These are phyloP conservation scores for Thermomyces lanuginosus DNA, from an alignment of 2,329 filamentous ascomycete genomes.

Conservation along the genomic window DNA sequence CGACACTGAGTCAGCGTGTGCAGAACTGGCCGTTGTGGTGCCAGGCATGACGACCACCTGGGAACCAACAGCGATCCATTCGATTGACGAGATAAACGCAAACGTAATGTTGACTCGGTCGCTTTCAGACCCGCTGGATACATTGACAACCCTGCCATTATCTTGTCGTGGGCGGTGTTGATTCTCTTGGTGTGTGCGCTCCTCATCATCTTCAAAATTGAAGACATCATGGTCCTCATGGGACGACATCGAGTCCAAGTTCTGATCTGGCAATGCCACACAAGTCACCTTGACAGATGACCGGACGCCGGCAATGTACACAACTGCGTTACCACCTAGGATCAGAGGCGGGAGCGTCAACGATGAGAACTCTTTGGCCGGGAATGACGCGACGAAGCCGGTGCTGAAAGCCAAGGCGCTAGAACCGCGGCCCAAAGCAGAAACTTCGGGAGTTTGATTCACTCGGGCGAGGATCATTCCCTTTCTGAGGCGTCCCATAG, in stretches of 20 bases:
- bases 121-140: slow-evolving; percentile 9
- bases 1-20: slow-evolving; percentile 31
- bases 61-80: slow-evolving; percentile 42
- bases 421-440: slow-evolving; percentile 13
- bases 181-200: slow-evolving; percentile 7
- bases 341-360: slow-evolving; percentile 38
- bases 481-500: slow-evolving; percentile 41
- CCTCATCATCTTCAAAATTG: slow-evolving; percentile 25
- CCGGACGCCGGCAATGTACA: slow-evolving; percentile 76
- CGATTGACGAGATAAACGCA: slow-evolving; percentile 39
- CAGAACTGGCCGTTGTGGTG: slow-evolving; percentile 32
- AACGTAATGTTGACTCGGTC: slow-evolving; percentile 35
- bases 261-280: slow-evolving; percentile 27
- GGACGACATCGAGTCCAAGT: slow-evolving; percentile 12
- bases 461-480: slow-evolving; percentile 59
- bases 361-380: slow-evolving; percentile 37
- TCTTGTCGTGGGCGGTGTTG: slow-evolving; percentile 7
- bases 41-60: slow-evolving; percentile 45
- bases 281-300: slow-evolving; percentile 59
- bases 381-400: slow-evolving; percentile 56
- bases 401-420: slow-evolving; percentile 34
- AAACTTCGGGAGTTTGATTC: slow-evolving; percentile 20
- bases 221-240: slow-evolving; percentile 26
- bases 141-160: slow-evolving; percentile 14
- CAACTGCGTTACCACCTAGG: slow-evolving; percentile 40